These are phyloP conservation scores for Circinella umbellata DNA, from an alignment of 371 early-diverging fungal species.

Conservation along the genomic window DNA sequence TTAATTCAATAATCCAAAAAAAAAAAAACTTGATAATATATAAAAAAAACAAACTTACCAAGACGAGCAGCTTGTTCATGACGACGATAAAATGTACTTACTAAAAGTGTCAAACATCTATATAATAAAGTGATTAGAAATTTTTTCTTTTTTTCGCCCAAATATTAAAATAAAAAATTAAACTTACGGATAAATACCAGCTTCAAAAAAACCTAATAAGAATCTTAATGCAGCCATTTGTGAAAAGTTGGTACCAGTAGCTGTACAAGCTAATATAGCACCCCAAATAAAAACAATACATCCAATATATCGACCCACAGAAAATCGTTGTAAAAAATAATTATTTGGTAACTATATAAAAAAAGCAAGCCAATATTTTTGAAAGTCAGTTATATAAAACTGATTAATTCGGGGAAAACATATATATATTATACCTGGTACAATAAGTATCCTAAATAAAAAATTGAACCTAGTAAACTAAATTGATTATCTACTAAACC, in stretches of 20 bases:
- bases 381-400: not conserved
- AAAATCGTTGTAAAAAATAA: constrained; percentile 42
- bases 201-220: constrained; percentile 37
- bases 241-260: constrained; percentile 33
- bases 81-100: constrained; percentile 31
- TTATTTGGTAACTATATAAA: constrained; percentile 44
- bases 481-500: constrained; percentile 30
- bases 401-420: too few relatives aligned
- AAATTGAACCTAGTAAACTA: constrained; percentile 42
- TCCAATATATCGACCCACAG: constrained; percentile 41
- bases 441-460: constrained; percentile 44
- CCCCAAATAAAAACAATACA: constrained; percentile 43
- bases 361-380: too few relatives aligned
- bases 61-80: constrained; percentile 38
- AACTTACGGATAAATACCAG: constrained; percentile 28
- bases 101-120: constrained; percentile 28
- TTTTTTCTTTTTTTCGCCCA: not conserved
- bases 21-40: not conserved
- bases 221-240: constrained; percentile 46
- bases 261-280: constrained; percentile 29
- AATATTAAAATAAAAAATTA: not conserved
- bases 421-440: constrained; percentile 34
- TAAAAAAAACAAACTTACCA: not conserved
- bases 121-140: constrained; percentile 9
- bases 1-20: too few relatives aligned